Conservation (phyloP, 345 rosid genomes). For the Litchi chinensis region DNA sequence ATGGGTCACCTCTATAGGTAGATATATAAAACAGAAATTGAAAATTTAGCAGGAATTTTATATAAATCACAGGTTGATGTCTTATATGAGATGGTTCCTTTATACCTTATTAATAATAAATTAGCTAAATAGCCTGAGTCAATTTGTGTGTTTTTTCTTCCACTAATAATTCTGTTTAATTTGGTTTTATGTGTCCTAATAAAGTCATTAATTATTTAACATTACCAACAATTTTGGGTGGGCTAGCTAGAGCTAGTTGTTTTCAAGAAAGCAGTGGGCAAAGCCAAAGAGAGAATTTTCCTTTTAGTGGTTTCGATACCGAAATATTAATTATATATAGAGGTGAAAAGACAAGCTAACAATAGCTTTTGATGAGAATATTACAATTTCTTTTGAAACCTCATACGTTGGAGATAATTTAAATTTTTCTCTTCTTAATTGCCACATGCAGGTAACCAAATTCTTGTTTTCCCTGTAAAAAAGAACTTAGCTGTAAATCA, state of each 20-base stretch:
- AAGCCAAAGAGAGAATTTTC: conserved; percentile 51
- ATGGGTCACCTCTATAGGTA: neutral
- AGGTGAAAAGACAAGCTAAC: conserved; percentile 17
- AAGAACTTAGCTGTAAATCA: no score
- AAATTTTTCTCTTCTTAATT: neutral
- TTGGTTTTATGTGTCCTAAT: conserved; percentile 29
- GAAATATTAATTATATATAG: conserved; percentile 6
- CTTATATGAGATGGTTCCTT: neutral
- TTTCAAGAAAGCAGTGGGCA: conserved; percentile 57
- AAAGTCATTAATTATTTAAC: conserved; percentile 3
- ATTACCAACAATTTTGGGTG: conserved; percentile 46
- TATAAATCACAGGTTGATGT: neutral
- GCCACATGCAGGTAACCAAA: neutral
- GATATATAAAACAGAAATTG: neutral
- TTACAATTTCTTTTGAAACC: neutral
- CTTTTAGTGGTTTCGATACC: conserved; percentile 41
- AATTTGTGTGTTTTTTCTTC: neutral
- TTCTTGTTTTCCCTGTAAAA: neutral
- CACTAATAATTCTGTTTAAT: conserved; percentile 12
- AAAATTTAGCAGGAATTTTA: conserved; percentile 6
- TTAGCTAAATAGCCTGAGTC: conserved; percentile 10
- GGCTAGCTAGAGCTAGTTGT: conserved; percentile 30
- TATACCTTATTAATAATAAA: neutral
- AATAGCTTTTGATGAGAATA: conserved; percentile 10
- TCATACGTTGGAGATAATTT: neutral